Evolutionary conservation across 164 flowering plant species (phyloP).

Genomic region (Amborella trichopoda): DNA sequence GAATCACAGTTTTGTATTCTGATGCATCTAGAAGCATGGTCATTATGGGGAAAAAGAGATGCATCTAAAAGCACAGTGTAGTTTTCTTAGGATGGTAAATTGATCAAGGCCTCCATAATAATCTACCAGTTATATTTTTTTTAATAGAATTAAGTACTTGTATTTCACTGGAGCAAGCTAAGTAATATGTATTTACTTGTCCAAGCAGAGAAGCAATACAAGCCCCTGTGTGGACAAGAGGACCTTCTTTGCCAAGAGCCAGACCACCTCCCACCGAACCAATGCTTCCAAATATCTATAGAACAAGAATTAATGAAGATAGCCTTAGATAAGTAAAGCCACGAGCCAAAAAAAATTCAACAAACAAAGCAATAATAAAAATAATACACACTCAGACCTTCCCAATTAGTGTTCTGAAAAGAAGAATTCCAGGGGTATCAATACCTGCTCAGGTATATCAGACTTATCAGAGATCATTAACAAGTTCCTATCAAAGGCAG

Average conservation of each 20-base stretch:
- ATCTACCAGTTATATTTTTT: no score
- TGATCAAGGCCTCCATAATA: no score
- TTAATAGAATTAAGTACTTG: no score
- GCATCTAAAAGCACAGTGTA: no score
- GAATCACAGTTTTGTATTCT: no score
- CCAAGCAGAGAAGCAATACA: conserved; percentile 99
- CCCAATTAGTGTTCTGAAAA: conserved; percentile 91
- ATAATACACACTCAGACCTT: conserved; percentile 37
- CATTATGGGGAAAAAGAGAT: no score
- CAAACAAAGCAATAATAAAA: background rate
- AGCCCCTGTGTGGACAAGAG: conserved; percentile 98
- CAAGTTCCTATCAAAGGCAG: background rate
- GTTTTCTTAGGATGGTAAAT: no score
- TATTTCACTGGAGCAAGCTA: no score
- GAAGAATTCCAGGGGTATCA: conserved; percentile 86
- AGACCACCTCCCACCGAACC: conserved; percentile 99
- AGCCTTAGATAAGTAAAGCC: background rate
- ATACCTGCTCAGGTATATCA: conserved; percentile 40
- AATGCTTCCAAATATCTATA: conserved; percentile 93
- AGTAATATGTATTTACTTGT: conserved; percentile 40
- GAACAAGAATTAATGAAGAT: background rate
- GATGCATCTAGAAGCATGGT: no score
- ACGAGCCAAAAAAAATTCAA: conserved; percentile 1
- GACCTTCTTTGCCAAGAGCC: conserved; percentile 98
- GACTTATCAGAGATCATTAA: background rate